Evolutionary conservation across 805 yeast genomes (phyloP).

Genomic region (Komagataella ulmi): DNA sequence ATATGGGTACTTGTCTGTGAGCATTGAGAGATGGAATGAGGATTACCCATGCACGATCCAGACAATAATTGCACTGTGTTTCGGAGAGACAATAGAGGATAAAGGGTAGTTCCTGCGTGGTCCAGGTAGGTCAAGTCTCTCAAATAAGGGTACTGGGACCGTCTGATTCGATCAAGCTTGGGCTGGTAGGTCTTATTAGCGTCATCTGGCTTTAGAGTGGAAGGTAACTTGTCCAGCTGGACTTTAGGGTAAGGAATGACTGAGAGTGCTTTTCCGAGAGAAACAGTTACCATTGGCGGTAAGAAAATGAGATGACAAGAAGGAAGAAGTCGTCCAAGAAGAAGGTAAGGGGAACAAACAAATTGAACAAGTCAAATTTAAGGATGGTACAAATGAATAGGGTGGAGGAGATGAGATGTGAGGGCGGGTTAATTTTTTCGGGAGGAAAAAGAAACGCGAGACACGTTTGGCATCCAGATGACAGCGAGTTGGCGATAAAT

Average conservation of each 20-base stretch:
- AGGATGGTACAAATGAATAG: background rate
- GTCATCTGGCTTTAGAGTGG: background rate
- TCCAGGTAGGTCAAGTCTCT: conserved; percentile 18
- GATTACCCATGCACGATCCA: conserved; percentile 19
- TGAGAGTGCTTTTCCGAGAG: background rate
- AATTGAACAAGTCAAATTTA: background rate
- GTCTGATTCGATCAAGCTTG: background rate
- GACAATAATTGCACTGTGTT: conserved; percentile 11
- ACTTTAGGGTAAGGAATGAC: background rate
- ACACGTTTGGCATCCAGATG: background rate
- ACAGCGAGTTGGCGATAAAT: background rate
- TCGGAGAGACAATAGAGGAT: conserved; percentile 15
- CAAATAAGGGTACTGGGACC: background rate
- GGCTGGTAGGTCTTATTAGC: background rate
- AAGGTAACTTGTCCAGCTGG: background rate
- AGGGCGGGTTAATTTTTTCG: background rate
- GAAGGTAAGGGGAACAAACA: background rate
- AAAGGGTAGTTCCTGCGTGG: conserved; percentile 28
- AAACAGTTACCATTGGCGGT: background rate
- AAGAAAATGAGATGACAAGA: background rate
- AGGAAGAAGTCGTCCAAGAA: background rate
- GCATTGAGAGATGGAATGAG: conserved; percentile 25
- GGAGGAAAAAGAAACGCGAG: background rate
- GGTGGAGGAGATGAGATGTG: background rate
- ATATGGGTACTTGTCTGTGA: conserved; percentile 14